Base-by-base conservation (phyloP, 768 basidiomycete species). In the Dentipellis fragilis region DNA sequence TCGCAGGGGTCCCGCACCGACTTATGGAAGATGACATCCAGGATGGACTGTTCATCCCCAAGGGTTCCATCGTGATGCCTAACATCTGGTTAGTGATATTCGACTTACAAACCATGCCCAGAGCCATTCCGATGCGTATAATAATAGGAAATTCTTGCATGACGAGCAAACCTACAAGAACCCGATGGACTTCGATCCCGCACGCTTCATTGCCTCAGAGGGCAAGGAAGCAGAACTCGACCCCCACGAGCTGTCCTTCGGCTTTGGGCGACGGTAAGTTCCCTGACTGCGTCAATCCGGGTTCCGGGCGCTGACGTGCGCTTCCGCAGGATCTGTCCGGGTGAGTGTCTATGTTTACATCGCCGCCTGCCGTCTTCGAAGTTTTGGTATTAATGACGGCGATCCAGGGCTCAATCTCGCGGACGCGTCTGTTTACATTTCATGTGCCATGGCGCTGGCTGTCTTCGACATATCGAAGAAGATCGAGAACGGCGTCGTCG, bases 11-110 rank as follows among this genome's bases (percentile, higher is more conserved):
- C 17, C 60, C 58, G 3, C 69, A 71, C 46, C 59, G 62, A 2
- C 60, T 64, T 6, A 65, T 59, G 34, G 61, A 65, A 23, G 69
- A 70, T 36, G 67, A 70, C 51, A 61, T 66, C 16, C 70, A 68
- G 37, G 59, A 67, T 8, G 68, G 68, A n/a, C 67, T 63, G 55
- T 64, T 65, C 56, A 71, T 72, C 19, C 71, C 71, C 2, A 66
- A 68, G 40, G 68, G 64, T 16, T 51, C 68, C 8, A 62, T 65
- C 9, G 54, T 68, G 5, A 58, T 66, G 34, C 59, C 62, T 2
- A 64, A 64, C 38, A 60, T 66, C 1, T 59, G 63, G 65, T 66
- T 1, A 8, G 37, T 55, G 14, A 14, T n/a, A 21, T 16, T 3
- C 29, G 29, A 29, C 29, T 52, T 16, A 48, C 49, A 10, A 10